These are phyloP conservation scores for Hyaloscypha finlandica DNA, from an alignment of 495 filamentous ascomycete genomes.

Conservation along the genomic window DNA sequence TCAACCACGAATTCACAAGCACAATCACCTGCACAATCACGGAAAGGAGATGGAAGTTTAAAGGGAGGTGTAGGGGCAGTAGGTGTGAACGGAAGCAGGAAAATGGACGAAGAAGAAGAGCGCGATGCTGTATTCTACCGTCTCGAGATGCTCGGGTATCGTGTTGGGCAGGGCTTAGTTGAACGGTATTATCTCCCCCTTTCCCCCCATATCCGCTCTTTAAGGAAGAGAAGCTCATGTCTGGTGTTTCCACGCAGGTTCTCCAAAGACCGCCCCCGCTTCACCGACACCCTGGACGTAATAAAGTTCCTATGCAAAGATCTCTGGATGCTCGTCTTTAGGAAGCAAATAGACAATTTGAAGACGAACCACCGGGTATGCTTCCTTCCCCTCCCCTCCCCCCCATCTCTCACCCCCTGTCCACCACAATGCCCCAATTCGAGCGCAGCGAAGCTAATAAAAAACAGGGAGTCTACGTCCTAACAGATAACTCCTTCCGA, in stretches of 20 bases:
- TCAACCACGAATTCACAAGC: slow-evolving; percentile 15
- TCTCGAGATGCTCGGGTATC: slow-evolving; percentile 84
- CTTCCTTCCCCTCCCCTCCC: slow-evolving; percentile 11
- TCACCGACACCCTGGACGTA: slow-evolving; percentile 82
- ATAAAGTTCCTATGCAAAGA: slow-evolving; percentile 99
- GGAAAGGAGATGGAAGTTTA: not conserved
- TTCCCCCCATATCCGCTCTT: not conserved
- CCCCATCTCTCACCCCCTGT: slow-evolving; percentile 10
- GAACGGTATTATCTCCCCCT: slow-evolving; percentile 66
- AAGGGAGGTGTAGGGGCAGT: slow-evolving; percentile 7
- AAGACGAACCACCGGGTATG: slow-evolving; percentile 94
- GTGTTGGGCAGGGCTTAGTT: slow-evolving; percentile 89
- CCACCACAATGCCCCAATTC: too few species aligned
- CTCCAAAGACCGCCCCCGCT: slow-evolving; percentile 81
- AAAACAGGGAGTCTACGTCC: slow-evolving; percentile 83
- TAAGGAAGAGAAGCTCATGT: not conserved
- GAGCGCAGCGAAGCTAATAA: too few species aligned
- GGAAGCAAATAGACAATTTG: slow-evolving; percentile 96
- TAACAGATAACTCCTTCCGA: slow-evolving; percentile 91
- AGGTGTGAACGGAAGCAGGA: slow-evolving; percentile 23
- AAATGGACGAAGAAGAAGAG: slow-evolving; percentile 69
- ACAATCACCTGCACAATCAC: not conserved
- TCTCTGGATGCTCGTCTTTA: slow-evolving; percentile 88
- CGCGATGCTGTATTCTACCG: slow-evolving; percentile 81
- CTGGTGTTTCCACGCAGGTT: slow-evolving; percentile 56